Evolutionary conservation across 495 filamentous ascomycete genomes (phyloP), one percentile per base, ranked within the genome.

Genomic region (Penicillium cosmopolitanum): DNA sequence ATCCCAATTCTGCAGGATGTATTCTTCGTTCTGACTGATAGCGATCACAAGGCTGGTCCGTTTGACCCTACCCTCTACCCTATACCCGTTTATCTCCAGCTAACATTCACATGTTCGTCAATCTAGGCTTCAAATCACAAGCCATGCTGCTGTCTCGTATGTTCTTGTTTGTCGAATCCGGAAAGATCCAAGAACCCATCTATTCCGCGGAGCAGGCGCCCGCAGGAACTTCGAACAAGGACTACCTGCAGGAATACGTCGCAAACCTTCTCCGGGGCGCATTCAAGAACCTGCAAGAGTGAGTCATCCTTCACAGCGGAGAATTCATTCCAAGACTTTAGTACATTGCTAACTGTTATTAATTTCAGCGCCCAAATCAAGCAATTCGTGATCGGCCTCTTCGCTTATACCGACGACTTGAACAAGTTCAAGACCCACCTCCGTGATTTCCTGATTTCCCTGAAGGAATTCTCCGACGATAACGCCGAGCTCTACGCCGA

Each of bases 1-100:
- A 85, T 97, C 40, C 82, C 89, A 3, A 99, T 99, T 63, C 80
- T 99, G 19, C 95, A 98, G 75, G 95, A 99, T 70, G 91, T 97
- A 16, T 97, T 99, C 83, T 99, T 98, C 70, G 95, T 99, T 18
- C 82, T 99, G 53, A 97, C 94, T 3, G 95, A 99, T 72, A 90
- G 89, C 60, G 96, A 99, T 66, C 95, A 99, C 78, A 99, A 98
- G 81, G 94, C 95, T 60, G 95, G 84, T 85, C 68, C 57, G 80
- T 73, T 44, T 34, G 10, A 10, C 36, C 21, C 40, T 34, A 15
- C 36, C 10, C 18, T n/a, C 13, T 42, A 40, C 4, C 31, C 11
- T n/a, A 28, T 0, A n/a, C 28, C 4, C 1, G 3, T 25, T 53
- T 55, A 36, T 21, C 42, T 60, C n/a, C 69, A 23, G 44, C 16